phyloP scores from a whole-genome alignment of 305 asterid genomes.

The Coffea humblotiana region DNA sequence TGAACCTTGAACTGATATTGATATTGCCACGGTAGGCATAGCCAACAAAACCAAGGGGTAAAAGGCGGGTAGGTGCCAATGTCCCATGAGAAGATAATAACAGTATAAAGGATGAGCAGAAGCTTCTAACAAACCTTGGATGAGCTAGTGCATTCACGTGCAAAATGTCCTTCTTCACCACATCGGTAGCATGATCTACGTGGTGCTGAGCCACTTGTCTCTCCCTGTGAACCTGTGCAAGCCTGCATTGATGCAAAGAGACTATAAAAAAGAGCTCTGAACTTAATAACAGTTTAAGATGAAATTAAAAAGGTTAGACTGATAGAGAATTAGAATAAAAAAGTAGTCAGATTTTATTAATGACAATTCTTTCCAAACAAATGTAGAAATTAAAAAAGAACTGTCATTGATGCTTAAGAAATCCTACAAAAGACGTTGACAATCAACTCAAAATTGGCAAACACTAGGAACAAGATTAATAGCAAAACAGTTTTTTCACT shows the following conservation, averaged over 20 bases:
- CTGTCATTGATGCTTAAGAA: neutral
- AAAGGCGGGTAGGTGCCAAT: neutral
- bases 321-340: neutral
- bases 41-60: neutral
- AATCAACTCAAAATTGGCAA: neutral
- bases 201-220: constrained; percentile 33
- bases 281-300: neutral
- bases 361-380: neutral
- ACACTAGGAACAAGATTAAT: neutral
- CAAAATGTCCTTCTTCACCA: constrained; percentile 80
- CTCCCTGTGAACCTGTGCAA: constrained; percentile 47
- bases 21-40: neutral
- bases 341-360: neutral
- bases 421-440: neutral
- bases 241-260: constrained; percentile 45
- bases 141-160: constrained; percentile 79
- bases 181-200: constrained; percentile 69
- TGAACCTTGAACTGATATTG: neutral
- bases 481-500: neutral
- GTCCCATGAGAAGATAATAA: neutral
- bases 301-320: neutral
- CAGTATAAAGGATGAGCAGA: neutral
- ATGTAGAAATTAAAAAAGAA: neutral
- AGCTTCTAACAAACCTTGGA: constrained; percentile 37
- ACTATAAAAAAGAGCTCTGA: neutral